Evolutionary conservation across 2,329 filamentous ascomycete genomes (phyloP).

Genomic region (Domatiomyces catenatus): DNA sequence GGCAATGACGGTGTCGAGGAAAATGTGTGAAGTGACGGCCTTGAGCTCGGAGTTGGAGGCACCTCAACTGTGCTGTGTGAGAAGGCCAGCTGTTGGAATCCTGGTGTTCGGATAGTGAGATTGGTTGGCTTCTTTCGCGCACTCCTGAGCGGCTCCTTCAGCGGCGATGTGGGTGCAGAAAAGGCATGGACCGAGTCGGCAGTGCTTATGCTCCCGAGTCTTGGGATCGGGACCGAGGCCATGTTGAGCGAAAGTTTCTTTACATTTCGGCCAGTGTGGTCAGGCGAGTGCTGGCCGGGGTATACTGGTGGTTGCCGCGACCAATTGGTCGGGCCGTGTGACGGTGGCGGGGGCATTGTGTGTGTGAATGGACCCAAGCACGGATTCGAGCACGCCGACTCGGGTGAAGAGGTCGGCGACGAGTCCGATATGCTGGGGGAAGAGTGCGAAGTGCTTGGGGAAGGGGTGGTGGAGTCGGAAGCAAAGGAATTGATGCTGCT

Average conservation of each 20-base stretch:
- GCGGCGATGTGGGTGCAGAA: constrained; percentile 39
- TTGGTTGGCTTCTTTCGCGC: constrained; percentile 42
- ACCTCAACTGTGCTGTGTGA: constrained; percentile 34
- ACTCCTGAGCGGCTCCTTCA: constrained; percentile 40
- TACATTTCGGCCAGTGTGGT: constrained; percentile 31
- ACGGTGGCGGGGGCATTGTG: constrained; percentile 16
- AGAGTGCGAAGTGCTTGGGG: constrained; percentile 83
- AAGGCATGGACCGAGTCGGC: constrained; percentile 35
- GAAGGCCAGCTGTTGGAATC: constrained; percentile 33
- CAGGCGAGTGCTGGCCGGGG: constrained; percentile 5
- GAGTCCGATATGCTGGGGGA: constrained; percentile 80
- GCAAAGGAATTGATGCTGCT: constrained; percentile 29
- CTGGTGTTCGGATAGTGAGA: constrained; percentile 43
- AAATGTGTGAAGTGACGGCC: constrained; percentile 42
- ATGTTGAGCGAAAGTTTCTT: constrained; percentile 51
- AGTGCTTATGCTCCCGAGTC: constrained; percentile 20
- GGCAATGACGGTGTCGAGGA: constrained; percentile 47
- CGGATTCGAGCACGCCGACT: constrained; percentile 67
- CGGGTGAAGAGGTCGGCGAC: constrained; percentile 80
- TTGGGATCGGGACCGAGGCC: constrained; percentile 28
- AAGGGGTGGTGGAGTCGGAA: constrained; percentile 84
- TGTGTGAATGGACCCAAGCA: constrained; percentile 28
- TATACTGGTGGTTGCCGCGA: constrained; percentile 17
- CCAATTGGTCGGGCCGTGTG: background rate
- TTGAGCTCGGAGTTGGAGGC: constrained; percentile 42